These are phyloP conservation scores for Aspergillus oerlinghausenensis DNA, from an alignment of 2,329 filamentous ascomycete genomes.

Conservation along the genomic window DNA sequence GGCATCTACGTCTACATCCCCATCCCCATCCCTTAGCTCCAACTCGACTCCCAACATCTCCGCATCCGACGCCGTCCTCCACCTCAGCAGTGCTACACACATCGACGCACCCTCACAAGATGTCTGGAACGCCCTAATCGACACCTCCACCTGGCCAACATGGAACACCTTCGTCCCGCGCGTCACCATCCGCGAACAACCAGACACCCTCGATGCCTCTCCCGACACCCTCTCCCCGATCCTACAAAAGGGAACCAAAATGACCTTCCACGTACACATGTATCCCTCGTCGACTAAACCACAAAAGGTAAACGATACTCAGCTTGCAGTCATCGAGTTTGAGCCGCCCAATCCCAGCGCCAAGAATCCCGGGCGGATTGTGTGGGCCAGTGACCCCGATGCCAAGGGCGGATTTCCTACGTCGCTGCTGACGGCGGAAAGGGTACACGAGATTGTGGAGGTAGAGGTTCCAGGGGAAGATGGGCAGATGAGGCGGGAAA, in stretches of 20 bases:
- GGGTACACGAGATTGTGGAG: slow-evolving; percentile 46
- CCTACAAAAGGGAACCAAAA: slow-evolving; percentile 38
- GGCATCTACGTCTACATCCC: neutral
- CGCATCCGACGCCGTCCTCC: slow-evolving; percentile 24
- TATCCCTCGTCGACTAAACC: slow-evolving; percentile 24
- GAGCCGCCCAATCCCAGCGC: slow-evolving; percentile 22
- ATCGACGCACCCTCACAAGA: slow-evolving; percentile 39
- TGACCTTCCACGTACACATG: slow-evolving; percentile 44
- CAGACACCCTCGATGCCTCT: slow-evolving; percentile 14
- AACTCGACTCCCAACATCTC: slow-evolving; percentile 28
- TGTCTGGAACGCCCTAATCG: slow-evolving; percentile 42
- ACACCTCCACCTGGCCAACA: slow-evolving; percentile 43
- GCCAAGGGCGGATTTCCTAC: slow-evolving; percentile 27
- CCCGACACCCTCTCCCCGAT: slow-evolving; percentile 17
- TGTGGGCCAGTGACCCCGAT: slow-evolving; percentile 24
- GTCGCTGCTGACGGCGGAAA: slow-evolving; percentile 40
- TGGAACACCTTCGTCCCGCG: slow-evolving; percentile 47
- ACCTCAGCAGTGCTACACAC: slow-evolving; percentile 30
- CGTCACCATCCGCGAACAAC: slow-evolving; percentile 43
- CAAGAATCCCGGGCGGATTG: slow-evolving; percentile 19
- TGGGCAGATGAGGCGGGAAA: slow-evolving; percentile 15
- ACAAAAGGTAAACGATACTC: slow-evolving; percentile 21
- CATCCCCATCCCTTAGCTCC: neutral
- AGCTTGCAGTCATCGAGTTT: slow-evolving; percentile 30
- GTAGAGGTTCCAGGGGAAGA: slow-evolving; percentile 18